These are phyloP conservation scores for Thoreauomyces humboldtii DNA, from an alignment of 192 early-diverging fungal genomes.

Conservation along the genomic window DNA sequence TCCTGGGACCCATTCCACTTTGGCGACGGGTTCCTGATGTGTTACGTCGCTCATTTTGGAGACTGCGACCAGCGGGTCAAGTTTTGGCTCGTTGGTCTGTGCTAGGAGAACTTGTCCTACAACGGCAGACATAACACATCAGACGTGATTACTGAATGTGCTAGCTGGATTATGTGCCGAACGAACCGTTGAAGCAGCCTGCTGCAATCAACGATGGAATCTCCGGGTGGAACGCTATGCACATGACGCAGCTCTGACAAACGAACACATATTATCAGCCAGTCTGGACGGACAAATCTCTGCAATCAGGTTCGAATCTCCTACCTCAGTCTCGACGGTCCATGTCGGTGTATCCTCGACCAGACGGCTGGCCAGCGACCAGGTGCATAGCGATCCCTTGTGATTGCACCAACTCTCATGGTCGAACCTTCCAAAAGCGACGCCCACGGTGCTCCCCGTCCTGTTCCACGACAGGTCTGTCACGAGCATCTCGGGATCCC, in stretches of 20 bases:
- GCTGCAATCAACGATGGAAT: constrained; percentile 42
- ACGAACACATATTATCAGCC: background rate
- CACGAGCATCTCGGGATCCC: constrained; percentile 16
- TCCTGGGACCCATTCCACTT: constrained; percentile 39
- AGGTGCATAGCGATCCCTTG: constrained; percentile 39
- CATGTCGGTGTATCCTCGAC: background rate
- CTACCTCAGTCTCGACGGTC: constrained; percentile 31
- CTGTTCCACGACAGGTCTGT: constrained; percentile 46
- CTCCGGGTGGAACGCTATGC: constrained; percentile 46
- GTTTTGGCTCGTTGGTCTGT: constrained; percentile 33
- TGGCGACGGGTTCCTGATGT: constrained; percentile 50
- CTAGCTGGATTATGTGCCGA: background rate
- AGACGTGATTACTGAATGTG: no score
- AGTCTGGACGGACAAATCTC: background rate
- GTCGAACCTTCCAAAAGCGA: constrained; percentile 33
- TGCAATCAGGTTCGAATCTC: no score
- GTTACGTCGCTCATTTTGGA: constrained; percentile 34
- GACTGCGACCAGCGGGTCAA: constrained; percentile 35
- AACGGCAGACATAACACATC: no score
- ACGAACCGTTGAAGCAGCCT: constrained; percentile 40
- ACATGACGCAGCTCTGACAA: constrained; percentile 41
- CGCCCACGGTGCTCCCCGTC: constrained; percentile 40
- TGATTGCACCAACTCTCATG: constrained; percentile 48
- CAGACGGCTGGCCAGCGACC: constrained; percentile 22
- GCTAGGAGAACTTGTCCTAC: constrained; percentile 41